A percentile compares a stretch with the other conserved stretches of the same genome.
Evolutionary conservation across 768 basidiomycete genomes (phyloP).

Genomic region (Zangia roseola): DNA sequence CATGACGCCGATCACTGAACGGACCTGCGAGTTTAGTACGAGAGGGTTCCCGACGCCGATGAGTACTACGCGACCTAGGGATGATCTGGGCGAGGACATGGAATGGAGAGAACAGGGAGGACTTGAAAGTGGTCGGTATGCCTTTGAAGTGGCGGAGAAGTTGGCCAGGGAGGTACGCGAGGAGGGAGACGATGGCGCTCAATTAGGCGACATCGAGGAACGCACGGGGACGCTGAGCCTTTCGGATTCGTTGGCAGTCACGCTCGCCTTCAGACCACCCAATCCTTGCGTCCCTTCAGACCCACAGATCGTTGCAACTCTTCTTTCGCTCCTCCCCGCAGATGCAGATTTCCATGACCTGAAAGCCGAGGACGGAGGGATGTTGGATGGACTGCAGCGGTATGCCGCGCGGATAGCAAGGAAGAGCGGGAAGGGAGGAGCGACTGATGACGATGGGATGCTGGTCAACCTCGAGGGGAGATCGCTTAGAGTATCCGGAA

Average conservation of each 20-base stretch:
- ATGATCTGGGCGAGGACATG: conserved; percentile 18
- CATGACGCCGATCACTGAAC: conserved; percentile 97
- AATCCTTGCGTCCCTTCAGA: conserved; percentile 92
- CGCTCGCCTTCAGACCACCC: conserved; percentile 65
- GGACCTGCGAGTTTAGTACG: conserved; percentile 84
- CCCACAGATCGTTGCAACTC: conserved; percentile 53
- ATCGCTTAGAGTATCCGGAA: conserved; percentile 71
- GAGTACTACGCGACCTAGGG: conserved; percentile 51
- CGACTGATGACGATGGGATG: conserved; percentile 40
- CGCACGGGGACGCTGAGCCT: conserved; percentile 64
- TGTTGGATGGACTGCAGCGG: conserved; percentile 71
- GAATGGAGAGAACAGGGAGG: conserved; percentile 21
- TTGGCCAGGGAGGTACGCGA: conserved; percentile 50
- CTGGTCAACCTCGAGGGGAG: conserved; percentile 61
- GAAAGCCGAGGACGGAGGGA: conserved; percentile 49
- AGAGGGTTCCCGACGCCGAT: conserved; percentile 38
- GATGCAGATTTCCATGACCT: conserved; percentile 65
- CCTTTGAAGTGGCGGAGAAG: conserved; percentile 53
- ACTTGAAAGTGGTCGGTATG: conserved; percentile 39
- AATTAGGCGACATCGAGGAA: conserved; percentile 39
- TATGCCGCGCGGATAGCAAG: conserved; percentile 50
- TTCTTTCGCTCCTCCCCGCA: conserved; percentile 62
- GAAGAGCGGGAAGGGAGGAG: conserved; percentile 33
- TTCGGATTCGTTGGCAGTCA: conserved; percentile 58
- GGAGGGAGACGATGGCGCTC: conserved; percentile 15